Base-by-base conservation (phyloP, 2,329 filamentous ascomycete species). In the Aspergillus sojae region DNA sequence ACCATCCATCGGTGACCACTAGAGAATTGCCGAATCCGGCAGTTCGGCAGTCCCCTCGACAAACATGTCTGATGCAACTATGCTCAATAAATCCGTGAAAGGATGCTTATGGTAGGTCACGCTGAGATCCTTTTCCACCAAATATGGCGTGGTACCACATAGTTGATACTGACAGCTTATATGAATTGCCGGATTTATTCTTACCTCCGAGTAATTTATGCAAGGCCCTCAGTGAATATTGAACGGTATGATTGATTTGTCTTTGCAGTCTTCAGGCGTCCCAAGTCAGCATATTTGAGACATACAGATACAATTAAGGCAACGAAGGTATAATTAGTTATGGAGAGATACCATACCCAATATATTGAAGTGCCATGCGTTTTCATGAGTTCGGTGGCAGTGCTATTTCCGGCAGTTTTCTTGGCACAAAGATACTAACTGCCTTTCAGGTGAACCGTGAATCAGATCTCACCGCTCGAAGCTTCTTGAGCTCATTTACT, bases 241-340 rank as follows among this genome's bases (percentile, higher is more conserved):
- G 52, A 26, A 55, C 5, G 10, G 52, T 28, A 55, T 28, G n/a
- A 41, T 41, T 54, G 23, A 30, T 52, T n/a, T 23, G 32, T 41
- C 21, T 10, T 14, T 14, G 52, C 19, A 39, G n/a, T 19, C 26
- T 19, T 28, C 32, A 39, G 52, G 52, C 52, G 30, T 54, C 52
- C 52, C 52, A 39, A 26, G n/a, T 12, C 52, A 19, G 34, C 52
- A 19, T 19, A 21, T 19, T 26, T 55, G 23, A 55, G 52, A 55
- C 52, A 36, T 14, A 55, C 52, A 36, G 52, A 55, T 55, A 55
- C 19, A 30, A 55, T n/a, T 55, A 19, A 36, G n/a, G 12, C 52
- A 54, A n/a, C 16, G 19, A 23, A 14, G n/a, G 26, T 55, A 55
- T 39, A 36, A 39, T 55, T 55, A 55, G 28, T 16, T 21, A 32